These are phyloP conservation scores for Candida stauntonica DNA, from an alignment of 805 yeast genomes.

Conservation along the genomic window DNA sequence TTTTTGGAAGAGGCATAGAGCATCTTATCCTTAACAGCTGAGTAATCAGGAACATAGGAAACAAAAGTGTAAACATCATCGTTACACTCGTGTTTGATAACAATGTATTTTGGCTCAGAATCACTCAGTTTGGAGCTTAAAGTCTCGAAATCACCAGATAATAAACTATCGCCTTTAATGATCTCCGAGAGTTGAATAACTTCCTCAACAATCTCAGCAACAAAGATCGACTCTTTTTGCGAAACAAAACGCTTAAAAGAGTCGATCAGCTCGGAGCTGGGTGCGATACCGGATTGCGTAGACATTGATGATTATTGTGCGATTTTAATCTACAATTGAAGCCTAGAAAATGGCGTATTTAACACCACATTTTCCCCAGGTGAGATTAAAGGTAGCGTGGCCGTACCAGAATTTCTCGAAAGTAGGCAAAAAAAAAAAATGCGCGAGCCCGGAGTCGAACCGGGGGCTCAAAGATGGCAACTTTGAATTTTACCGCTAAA, in stretches of 20 bases:
- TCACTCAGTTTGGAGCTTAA: slow-evolving; percentile 32
- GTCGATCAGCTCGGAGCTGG: slow-evolving; percentile 40
- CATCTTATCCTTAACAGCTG: slow-evolving; percentile 84
- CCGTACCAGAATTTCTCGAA: not conserved
- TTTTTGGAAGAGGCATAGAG: slow-evolving; percentile 88
- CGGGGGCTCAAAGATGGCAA: slow-evolving; percentile 58
- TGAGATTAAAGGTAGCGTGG: too few species aligned
- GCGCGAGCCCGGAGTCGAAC: slow-evolving; percentile 59
- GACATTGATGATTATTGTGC: slow-evolving; percentile 38
- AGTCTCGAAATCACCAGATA: slow-evolving; percentile 31
- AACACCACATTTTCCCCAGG: too few species aligned
- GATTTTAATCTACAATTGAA: not conserved
- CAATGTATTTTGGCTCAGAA: slow-evolving; percentile 45
- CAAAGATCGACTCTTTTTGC: slow-evolving; percentile 32
- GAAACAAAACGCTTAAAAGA: slow-evolving; percentile 40
- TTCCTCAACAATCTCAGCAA: slow-evolving; percentile 35
- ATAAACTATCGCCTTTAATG: slow-evolving; percentile 30
- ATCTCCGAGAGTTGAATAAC: slow-evolving; percentile 31
- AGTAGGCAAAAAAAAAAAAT: slow-evolving; percentile 25
- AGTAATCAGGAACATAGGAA: slow-evolving; percentile 81
- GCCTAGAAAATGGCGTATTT: not conserved
- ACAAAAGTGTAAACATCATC: slow-evolving; percentile 46
- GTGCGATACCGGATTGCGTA: slow-evolving; percentile 56
- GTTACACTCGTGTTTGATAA: slow-evolving; percentile 35
- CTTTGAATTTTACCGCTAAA: slow-evolving; percentile 54